Evolutionary conservation across 1,139 yeast genomes (phyloP), one percentile per base, ranked within the genome.

Genomic region (Ogataea hybrid): DNA sequence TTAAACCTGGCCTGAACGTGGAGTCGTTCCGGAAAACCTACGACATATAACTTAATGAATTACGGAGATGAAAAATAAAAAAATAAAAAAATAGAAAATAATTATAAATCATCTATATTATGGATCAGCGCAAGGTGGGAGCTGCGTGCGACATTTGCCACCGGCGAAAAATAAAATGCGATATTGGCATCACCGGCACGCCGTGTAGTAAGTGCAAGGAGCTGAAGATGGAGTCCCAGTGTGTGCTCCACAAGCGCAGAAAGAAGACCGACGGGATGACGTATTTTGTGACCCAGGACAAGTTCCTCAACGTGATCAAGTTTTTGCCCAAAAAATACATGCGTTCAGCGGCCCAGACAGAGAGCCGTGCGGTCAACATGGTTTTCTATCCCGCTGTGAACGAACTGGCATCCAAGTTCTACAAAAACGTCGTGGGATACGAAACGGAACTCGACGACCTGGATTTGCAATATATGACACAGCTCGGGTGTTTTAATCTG

Each of bases 1-100:
- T 92, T 10, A 79, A 78, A 53, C 94, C 94, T 2, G 94, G 92
- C 6, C 81, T 89, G 84, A 82, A 84, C 56, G 75, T 89, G 54
- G 70, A 75, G 40, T 81, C 78, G 49, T 90, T 90, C 67, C 74
- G 90, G 52, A 71, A 68, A n/a, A 94, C 86, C 56, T 89, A 89
- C 61, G 52, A 42, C 11, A 41, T 52, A 20, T 53, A 32, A 22
- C 11, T 20, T 32, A 28, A 32, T 32, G 32, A 32, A n/a, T 20
- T 23, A 32, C 32, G 32, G n/a, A 18, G 20, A 18, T 6, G 20
- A 18, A 29, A 16, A 17, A 29, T 14, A 5, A 14, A 27, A 27
- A 12, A 4, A 23, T 10, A 23, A 23, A 8, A 10, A 10, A 22
- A 23, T 22, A 17, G 8, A 7, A 36, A 27, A 18, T 3, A 17